Base-by-base conservation (phyloP, 371 early-diverging fungal species). In the Circinella umbellata region DNA sequence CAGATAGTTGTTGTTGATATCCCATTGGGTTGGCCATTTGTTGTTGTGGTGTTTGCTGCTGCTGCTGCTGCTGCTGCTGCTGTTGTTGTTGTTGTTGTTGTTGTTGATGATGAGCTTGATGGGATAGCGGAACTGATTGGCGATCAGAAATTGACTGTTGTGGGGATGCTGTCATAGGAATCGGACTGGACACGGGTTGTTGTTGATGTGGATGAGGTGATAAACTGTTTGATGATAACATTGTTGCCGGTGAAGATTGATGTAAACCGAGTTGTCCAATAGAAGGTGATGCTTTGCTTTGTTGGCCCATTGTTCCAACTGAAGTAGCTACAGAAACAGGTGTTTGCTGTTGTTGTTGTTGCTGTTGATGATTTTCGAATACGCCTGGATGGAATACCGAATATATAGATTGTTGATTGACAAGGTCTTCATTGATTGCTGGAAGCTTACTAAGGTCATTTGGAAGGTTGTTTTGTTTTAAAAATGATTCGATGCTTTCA, bases 371-470 rank as follows among this genome's bases (percentile, higher is more conserved):
- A 20, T 63, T 63, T 46, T 70, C 76, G 20, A 73, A 67, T 7
- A 78, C 55, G 34, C 74, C 61, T 27, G 81, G 85, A 49, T 72
- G 76, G 74, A 81, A 81, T 4, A 79, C 70, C 0, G 77, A 76
- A 6, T 73, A 71, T 17, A 76, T 75, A 37, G 72, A 81, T 39
- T 83, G 81, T 38, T 83, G 83, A 49, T 73, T 79, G 72, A 81
- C 76, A 0, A 78, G 63, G 46, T 73, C 71, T 60, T 80, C 79
- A n/a, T 72, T 83, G 65, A 80, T 74, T 64, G 74, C 67, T 17
- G 85, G 85, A 7, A 85, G 35, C 11, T 75, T 79, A 73, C 68
- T 75, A 71, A 80, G 66, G 69, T 74, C 79, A 54, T 62, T 78
- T 55, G 69, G 75, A 57, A 53, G 69, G 11, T 47, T 74, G 76